Evolutionary conservation across 2,329 filamentous ascomycete genomes (phyloP).

Genomic region (Chaetomium sp.): DNA sequence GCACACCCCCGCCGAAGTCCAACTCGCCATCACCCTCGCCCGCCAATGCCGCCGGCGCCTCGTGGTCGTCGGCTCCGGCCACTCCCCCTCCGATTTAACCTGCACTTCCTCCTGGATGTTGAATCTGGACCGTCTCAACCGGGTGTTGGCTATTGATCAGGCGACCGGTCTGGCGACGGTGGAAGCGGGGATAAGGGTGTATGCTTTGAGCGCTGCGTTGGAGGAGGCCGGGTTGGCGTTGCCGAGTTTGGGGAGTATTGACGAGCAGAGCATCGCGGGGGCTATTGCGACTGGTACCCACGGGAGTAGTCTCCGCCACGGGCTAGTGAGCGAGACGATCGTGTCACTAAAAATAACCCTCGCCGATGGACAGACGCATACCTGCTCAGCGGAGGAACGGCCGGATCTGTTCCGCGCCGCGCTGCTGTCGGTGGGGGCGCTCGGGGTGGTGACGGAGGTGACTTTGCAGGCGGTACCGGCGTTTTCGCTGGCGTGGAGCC

Average conservation of each 20-base stretch:
- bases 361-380: slow-evolving; percentile 66
- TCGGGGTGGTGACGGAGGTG: slow-evolving; percentile 87
- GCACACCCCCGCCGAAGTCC: slow-evolving; percentile 69
- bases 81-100: slow-evolving; percentile 87
- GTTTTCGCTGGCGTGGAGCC: slow-evolving; percentile 81
- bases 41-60: slow-evolving; percentile 73
- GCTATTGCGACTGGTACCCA: slow-evolving; percentile 92
- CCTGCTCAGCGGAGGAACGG: slow-evolving; percentile 62
- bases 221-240: slow-evolving; percentile 73
- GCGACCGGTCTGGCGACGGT: slow-evolving; percentile 64
- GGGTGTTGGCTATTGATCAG: slow-evolving; percentile 63
- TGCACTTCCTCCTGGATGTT: slow-evolving; percentile 92
- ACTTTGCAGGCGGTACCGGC: slow-evolving; percentile 74
- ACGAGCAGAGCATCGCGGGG: slow-evolving; percentile 86
- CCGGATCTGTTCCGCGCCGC: slow-evolving; percentile 81
- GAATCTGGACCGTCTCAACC: slow-evolving; percentile 79
- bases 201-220: slow-evolving; percentile 65
- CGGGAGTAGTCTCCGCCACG: slow-evolving; percentile 77
- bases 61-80: slow-evolving; percentile 80
- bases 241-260: slow-evolving; percentile 90
- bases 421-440: slow-evolving; percentile 76
- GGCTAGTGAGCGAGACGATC: slow-evolving; percentile 75
- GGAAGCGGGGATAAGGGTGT: slow-evolving; percentile 82
- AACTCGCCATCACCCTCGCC: slow-evolving; percentile 75
- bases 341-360: slow-evolving; percentile 71